These are phyloP conservation scores for Colletotrichum chrysophilum DNA, from an alignment of 2,329 filamentous ascomycete species.

Conservation along the genomic window DNA sequence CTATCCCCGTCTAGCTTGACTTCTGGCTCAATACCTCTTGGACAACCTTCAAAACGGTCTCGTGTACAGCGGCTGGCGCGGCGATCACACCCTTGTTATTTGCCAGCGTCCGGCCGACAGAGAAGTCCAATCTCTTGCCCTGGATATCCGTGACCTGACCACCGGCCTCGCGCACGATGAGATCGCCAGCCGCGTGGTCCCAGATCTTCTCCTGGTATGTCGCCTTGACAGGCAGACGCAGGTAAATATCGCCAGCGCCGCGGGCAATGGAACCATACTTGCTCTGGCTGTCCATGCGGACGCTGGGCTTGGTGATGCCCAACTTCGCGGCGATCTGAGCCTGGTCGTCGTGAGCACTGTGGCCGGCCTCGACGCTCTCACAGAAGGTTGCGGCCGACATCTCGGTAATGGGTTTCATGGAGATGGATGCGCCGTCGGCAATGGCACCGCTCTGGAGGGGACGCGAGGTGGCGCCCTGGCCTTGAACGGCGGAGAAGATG, in stretches of 20 bases:
- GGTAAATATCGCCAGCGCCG: conserved; percentile 92
- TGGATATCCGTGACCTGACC: conserved; percentile 89
- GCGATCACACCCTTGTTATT: conserved; percentile 95
- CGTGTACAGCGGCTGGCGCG: conserved; percentile 78
- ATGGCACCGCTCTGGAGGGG: conserved; percentile 67
- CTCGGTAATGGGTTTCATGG: conserved; percentile 78
- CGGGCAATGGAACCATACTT: conserved; percentile 97
- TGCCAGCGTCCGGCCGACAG: conserved; percentile 81
- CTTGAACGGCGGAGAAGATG: conserved; percentile 83
- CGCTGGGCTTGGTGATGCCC: conserved; percentile 86
- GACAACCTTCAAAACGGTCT: conserved; percentile 78
- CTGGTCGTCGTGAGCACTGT: conserved; percentile 89
- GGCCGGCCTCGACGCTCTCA: conserved; percentile 92
- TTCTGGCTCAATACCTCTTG: conserved; percentile 70
- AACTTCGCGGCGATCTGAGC: conserved; percentile 82
- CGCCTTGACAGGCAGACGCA: conserved; percentile 83
- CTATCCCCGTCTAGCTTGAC: conserved; percentile 9
- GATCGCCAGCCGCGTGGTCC: conserved; percentile 95
- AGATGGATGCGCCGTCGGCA: conserved; percentile 61
- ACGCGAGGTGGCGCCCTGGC: conserved; percentile 80
- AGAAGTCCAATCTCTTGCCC: conserved; percentile 86
- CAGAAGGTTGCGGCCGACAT: conserved; percentile 89
- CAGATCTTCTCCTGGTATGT: conserved; percentile 99
- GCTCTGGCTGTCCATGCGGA: conserved; percentile 96
- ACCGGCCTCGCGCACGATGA: conserved; percentile 93